A percentile compares a stretch with the other conserved stretches of the same genome.
Evolutionary conservation across 352 stramenopile genomes (phyloP).

Genomic region (Halophytophthora batemanensis): DNA sequence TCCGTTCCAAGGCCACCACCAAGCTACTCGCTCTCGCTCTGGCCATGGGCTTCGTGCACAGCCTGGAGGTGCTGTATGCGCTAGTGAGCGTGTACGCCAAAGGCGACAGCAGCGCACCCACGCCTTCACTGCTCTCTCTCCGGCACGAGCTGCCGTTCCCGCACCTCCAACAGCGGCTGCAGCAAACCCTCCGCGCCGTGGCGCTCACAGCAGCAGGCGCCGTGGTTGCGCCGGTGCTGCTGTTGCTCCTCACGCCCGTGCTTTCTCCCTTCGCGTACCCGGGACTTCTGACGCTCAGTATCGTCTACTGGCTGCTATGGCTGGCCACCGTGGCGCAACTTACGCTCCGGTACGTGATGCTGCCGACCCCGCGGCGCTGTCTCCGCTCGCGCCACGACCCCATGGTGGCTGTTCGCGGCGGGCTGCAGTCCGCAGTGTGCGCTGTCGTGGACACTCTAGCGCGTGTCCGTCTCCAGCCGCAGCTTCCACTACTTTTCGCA

Average conservation of each 20-base stretch:
- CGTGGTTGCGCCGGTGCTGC: slow-evolving; percentile 20
- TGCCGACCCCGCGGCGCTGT: slow-evolving; percentile 29
- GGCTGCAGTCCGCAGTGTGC: slow-evolving; percentile 37
- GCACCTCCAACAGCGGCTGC: slow-evolving; percentile 52
- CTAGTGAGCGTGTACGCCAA: slow-evolving; percentile 28
- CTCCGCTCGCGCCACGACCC: slow-evolving; percentile 20
- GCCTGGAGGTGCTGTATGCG: slow-evolving; percentile 48
- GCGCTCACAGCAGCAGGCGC: slow-evolving; percentile 25
- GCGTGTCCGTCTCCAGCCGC: slow-evolving; percentile 38
- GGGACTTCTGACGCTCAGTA: slow-evolving; percentile 17
- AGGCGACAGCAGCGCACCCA: not conserved
- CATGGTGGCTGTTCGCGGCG: slow-evolving; percentile 15
- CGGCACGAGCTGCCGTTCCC: slow-evolving; percentile 23
- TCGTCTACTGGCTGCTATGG: slow-evolving; percentile 23
- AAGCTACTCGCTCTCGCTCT: not conserved
- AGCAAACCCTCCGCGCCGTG: slow-evolving; percentile 48
- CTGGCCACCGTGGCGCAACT: slow-evolving; percentile 26
- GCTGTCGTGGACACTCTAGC: slow-evolving; percentile 24
- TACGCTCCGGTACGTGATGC: slow-evolving; percentile 40
- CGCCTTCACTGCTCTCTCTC: not conserved
- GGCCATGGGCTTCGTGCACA: slow-evolving; percentile 45
- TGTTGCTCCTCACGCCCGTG: slow-evolving; percentile 26
- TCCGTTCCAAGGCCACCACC: not conserved
- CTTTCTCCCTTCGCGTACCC: slow-evolving; percentile 35
- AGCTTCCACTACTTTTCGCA: slow-evolving; percentile 38